phyloP scores from a whole-genome alignment of 768 basidiomycete genomes.

The Calocybe cyanea region DNA sequence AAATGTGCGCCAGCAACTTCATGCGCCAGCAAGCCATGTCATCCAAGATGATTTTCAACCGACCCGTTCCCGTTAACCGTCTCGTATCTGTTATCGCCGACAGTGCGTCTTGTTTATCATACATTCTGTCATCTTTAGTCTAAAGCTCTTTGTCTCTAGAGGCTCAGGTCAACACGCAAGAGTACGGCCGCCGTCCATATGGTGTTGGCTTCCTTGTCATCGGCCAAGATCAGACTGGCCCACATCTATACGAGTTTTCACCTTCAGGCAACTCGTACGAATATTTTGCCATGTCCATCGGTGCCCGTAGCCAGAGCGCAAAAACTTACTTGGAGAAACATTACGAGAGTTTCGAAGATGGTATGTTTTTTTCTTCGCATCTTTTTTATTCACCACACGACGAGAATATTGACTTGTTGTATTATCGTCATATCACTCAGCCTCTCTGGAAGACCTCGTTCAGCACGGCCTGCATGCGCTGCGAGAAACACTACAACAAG shows the following conservation, averaged over 20 bases:
- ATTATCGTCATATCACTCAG: slow-evolving; percentile 38
- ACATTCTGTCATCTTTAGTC: background rate
- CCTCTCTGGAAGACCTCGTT: slow-evolving; percentile 82
- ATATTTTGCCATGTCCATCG: slow-evolving; percentile 98
- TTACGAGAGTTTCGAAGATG: slow-evolving; percentile 80
- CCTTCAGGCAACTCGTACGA: slow-evolving; percentile 97
- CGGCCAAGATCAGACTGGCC: slow-evolving; percentile 93
- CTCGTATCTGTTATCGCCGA: slow-evolving; percentile 93
- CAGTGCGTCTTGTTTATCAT: slow-evolving; percentile 51
- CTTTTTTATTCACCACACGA: background rate
- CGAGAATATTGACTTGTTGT: too few relatives aligned
- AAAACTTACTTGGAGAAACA: slow-evolving; percentile 98
- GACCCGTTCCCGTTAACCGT: slow-evolving; percentile 90
- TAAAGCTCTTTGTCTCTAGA: slow-evolving; percentile 42
- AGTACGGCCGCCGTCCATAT: slow-evolving; percentile 95
- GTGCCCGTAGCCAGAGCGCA: slow-evolving; percentile 95
- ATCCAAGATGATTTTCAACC: slow-evolving; percentile 91
- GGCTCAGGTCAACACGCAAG: slow-evolving; percentile 98
- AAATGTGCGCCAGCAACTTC: slow-evolving; percentile 67
- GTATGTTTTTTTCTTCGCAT: slow-evolving; percentile 43
- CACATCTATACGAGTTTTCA: slow-evolving; percentile 97
- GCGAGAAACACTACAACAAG: slow-evolving; percentile 95
- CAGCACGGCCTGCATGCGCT: slow-evolving; percentile 92
- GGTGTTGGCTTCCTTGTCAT: slow-evolving; percentile 99
- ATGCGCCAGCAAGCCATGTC: slow-evolving; percentile 99